phyloP scores from a whole-genome alignment of 305 asterid genomes.

The Solanum hybrid region DNA sequence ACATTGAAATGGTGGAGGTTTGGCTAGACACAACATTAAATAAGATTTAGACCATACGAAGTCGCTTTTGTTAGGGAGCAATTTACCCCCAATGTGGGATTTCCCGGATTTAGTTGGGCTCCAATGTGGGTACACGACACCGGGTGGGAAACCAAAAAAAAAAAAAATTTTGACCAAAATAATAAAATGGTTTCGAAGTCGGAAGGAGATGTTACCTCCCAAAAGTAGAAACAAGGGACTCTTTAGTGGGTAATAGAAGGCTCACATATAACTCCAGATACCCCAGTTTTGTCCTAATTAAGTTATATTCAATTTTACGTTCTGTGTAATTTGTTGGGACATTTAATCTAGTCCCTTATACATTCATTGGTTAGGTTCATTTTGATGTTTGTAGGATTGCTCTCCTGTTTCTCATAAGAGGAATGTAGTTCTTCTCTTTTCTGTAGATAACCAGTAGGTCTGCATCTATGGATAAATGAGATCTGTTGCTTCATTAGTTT shows the following conservation, averaged over 20 bases:
- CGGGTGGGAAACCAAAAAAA: not conserved
- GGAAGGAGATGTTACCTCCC: not conserved
- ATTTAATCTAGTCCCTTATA: not conserved
- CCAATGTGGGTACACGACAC: not conserved
- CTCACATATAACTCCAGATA: not conserved
- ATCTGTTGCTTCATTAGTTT: not conserved
- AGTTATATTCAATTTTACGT: not conserved
- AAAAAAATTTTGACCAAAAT: not conserved
- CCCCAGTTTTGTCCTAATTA: not conserved
- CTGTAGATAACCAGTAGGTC: conserved; percentile 3
- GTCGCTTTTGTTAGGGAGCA: not conserved
- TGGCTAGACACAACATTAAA: not conserved
- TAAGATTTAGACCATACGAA: not conserved
- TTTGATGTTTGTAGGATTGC: not conserved
- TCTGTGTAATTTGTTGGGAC: not conserved
- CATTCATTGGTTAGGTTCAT: not conserved
- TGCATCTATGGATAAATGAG: not conserved
- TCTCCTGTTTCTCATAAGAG: not conserved
- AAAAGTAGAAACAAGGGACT: not conserved
- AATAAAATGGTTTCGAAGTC: not conserved
- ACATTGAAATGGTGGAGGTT: not conserved
- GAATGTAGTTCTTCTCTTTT: not conserved
- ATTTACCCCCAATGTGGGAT: not conserved
- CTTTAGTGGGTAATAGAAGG: not conserved
- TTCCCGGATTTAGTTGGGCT: not conserved